Conservation (phyloP, 2,329 filamentous ascomycete genomes). For the Alternaria solani region DNA sequence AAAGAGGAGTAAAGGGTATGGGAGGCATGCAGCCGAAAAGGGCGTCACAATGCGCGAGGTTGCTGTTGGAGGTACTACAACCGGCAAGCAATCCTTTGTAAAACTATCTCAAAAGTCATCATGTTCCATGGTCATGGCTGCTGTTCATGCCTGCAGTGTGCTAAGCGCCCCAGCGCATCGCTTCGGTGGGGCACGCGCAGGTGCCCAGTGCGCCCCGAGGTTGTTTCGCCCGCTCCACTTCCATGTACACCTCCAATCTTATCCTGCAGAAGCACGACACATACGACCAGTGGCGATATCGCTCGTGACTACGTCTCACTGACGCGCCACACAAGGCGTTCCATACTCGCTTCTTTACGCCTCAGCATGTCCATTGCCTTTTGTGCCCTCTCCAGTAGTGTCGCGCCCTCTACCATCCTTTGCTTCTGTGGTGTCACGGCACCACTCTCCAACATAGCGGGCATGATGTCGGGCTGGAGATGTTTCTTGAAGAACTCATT, state of each 20-base stretch:
- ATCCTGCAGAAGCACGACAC: not conserved
- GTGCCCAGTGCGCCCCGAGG: not conserved
- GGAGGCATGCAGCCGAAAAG: not conserved
- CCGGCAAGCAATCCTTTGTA: too few species aligned
- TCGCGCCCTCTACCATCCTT: slow-evolving; percentile 53
- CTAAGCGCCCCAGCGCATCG: not conserved
- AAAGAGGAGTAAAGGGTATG: not conserved
- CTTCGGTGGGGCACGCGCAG: not conserved
- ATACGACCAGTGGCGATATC: not conserved
- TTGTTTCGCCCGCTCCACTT: not conserved
- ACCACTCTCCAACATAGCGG: slow-evolving; percentile 53
- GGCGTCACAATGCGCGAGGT: too few species aligned
- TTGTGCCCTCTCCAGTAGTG: slow-evolving; percentile 54
- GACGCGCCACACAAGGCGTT: slow-evolving; percentile 54
- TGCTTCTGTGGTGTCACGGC: slow-evolving; percentile 54
- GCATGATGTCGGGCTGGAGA: slow-evolving; percentile 64
- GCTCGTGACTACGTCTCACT: slow-evolving; percentile 11
- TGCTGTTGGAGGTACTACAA: too few species aligned
- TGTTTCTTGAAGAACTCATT: slow-evolving; percentile 65
- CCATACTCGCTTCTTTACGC: slow-evolving; percentile 56
- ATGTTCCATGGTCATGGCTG: not conserved
- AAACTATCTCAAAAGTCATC: too few species aligned
- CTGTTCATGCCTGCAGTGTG: not conserved
- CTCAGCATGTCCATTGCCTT: slow-evolving; percentile 55
- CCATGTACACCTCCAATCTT: not conserved